A percentile compares a stretch with the other conserved stretches of the same genome.
phyloP scores from a whole-genome alignment of 805 yeast genomes.

The Groenewaldozyma tartarivorans region DNA sequence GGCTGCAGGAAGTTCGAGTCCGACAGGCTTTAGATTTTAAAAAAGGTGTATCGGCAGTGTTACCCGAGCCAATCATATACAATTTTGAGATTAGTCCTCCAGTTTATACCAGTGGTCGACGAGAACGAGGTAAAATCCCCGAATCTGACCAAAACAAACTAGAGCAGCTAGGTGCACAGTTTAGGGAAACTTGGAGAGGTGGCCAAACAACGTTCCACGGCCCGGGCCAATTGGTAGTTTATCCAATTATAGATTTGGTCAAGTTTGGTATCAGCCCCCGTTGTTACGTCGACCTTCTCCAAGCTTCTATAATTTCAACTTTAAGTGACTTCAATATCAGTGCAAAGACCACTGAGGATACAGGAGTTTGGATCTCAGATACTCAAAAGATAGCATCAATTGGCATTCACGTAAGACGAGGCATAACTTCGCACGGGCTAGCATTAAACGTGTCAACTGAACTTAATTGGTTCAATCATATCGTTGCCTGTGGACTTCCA shows the following conservation, averaged over 20 bases:
- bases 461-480: constrained; percentile 54
- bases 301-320: constrained; percentile 44
- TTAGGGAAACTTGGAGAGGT: constrained; percentile 77
- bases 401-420: constrained; percentile 78
- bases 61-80: constrained; percentile 55
- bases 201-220: constrained; percentile 98
- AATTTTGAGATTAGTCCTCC: constrained; percentile 73
- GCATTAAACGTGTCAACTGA: constrained; percentile 74
- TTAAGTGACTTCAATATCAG: constrained; percentile 34
- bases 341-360: constrained; percentile 51
- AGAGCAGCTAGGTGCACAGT: constrained; percentile 36
- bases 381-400: constrained; percentile 72
- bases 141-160: constrained; percentile 21
- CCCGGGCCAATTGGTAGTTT: constrained; percentile 85
- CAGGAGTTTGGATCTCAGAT: constrained; percentile 77
- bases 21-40: constrained; percentile 19
- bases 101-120: constrained; percentile 85
- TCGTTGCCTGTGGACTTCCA: constrained; percentile 81
- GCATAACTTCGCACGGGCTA: constrained; percentile 82
- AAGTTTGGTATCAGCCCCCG: constrained; percentile 50
- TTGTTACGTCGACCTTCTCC: constrained; percentile 58
- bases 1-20: constrained; percentile 15
- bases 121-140: constrained; percentile 50
- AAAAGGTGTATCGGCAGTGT: background rate
- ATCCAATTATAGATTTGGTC: constrained; percentile 65